Base-by-base conservation (phyloP, 23 red algal species). In the Agarophyton chilense region DNA sequence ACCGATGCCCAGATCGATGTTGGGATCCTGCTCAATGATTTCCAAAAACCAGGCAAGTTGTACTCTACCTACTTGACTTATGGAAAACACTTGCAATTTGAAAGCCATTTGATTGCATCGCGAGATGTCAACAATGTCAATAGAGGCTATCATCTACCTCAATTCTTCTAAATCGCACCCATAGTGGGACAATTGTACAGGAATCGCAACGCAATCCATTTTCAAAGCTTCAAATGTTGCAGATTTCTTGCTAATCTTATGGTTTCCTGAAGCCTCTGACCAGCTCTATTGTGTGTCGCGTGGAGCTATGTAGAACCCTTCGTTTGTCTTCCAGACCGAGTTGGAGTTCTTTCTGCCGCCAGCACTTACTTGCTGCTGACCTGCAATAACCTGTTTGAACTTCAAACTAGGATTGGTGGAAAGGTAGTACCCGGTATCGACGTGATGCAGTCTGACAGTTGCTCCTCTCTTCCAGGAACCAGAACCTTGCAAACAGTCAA, bases 221-320 rank as follows among this genome's bases (percentile, higher is more conserved):
- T n/a, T n/a, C n/a, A n/a, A n/a, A n/a, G n/a, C n/a, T n/a, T n/a
- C n/a, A n/a, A n/a, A n/a, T n/a, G n/a, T n/a, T n/a, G n/a, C n/a
- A n/a, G n/a, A n/a, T 1, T 65, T 65, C 10, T 36, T 36, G 9
- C 31, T 65, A 36, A 8, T 10, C 5, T 36, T 3, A 6, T 3
- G 14, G 33, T 35, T 29, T 0, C 13, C 2, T 65, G 60, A 9
- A 9, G 24, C 31, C 33, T 17, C 29, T 36, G 28, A 65, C 35
- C 60, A 36, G 3, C 26, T 74, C 43, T 50, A 54, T 19, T 56
- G 63, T 43, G 62, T 13, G 1, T 60, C n/a, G 14, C 18, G 61
- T 4, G 73, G 53, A 50, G 83, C 77, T 25, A 97, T 81, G 58
- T 90, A 98, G 66, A 98, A 79, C 38, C 95, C 95, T 62, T 98